Evolutionary conservation across 345 rosid genomes (phyloP), one percentile per base, ranked within the genome.

Genomic region (Arabis alpina): DNA sequence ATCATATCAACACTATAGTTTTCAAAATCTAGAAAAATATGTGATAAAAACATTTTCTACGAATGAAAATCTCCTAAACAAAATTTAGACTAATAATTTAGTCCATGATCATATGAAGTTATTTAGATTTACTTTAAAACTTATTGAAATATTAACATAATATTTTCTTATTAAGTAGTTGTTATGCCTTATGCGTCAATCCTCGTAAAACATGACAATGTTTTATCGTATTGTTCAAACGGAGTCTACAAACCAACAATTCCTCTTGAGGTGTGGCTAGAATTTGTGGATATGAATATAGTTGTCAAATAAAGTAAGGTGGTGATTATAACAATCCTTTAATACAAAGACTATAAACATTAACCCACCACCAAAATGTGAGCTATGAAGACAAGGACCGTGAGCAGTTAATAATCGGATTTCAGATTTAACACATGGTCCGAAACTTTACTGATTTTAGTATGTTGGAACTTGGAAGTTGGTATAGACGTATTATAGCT

Each of bases 341-440:
- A 41, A 59, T 30, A 42, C 64, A 13, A 25, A 42, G 65, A 60
- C 27, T 42, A 25, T 9, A 60, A 60, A 42, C 37, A 27, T 60
- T n/a, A 25, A 42, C 50, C 39, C 39, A 9, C n/a, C 51, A 59
- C 51, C 51, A 60, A 42, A n/a, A 42, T 42, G 64, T 40, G 49
- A 59, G 34, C 37, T 6, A 10, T 37, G 44, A 16, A 19, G 36
- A 41, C 6, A 59, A 40, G 64, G 64, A 41, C 23, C 8, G 48
- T 12, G 19, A 3, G 48, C 4, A 25, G 13, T 24, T 41, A 34
- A 24, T 41, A 34, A 24, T 41, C 16, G 2, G 36, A 41, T 40
- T 39, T 58, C 7, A 59, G 23, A 19, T 7, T 3, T 40, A 39
- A 58, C 16, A 40, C 16, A 1, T 58, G 32, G 34, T 39, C 34